Evolutionary conservation across 1,284 basidiomycete genomes (phyloP).

Genomic region (Albatrellus sp.): DNA sequence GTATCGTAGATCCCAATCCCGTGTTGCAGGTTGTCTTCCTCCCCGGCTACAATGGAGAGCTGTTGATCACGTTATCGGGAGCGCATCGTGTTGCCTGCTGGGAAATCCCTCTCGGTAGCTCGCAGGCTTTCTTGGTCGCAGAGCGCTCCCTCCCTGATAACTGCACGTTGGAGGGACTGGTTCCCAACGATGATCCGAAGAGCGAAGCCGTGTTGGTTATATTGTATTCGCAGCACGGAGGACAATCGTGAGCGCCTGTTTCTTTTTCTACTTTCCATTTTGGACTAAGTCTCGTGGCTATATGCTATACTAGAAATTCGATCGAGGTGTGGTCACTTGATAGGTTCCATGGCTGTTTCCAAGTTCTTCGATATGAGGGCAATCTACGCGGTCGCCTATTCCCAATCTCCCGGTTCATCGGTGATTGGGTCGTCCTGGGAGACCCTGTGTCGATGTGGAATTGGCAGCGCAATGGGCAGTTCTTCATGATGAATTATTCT

Average conservation of each 20-base stretch:
- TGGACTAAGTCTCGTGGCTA: background rate
- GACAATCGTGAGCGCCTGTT: background rate
- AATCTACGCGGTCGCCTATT: constrained; percentile 5
- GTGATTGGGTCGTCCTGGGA: constrained; percentile 10
- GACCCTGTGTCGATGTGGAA: constrained; percentile 12
- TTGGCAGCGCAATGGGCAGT: constrained; percentile 8
- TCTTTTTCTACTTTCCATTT: background rate
- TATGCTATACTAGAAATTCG: background rate
- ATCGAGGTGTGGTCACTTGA: constrained; percentile 12
- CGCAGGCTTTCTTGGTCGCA: constrained; percentile 21
- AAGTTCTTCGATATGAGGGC: constrained; percentile 5
- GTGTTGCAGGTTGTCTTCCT: constrained; percentile 21
- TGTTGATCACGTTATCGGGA: constrained; percentile 19
- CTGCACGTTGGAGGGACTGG: constrained; percentile 15
- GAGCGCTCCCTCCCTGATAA: constrained; percentile 13
- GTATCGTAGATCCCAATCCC: constrained; percentile 7
- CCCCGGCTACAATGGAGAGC: constrained; percentile 21
- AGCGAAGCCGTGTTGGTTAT: constrained; percentile 17
- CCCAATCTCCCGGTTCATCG: constrained; percentile 8
- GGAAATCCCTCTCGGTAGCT: constrained; percentile 24
- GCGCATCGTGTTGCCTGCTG: constrained; percentile 18
- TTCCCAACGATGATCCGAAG: constrained; percentile 21
- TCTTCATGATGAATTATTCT: constrained; percentile 8
- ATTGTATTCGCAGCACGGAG: constrained; percentile 10
- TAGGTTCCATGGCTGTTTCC: constrained; percentile 12